These are phyloP conservation scores for Paratrypanosoma confusum DNA, from an alignment of 208 protist species.

Conservation along the genomic window DNA sequence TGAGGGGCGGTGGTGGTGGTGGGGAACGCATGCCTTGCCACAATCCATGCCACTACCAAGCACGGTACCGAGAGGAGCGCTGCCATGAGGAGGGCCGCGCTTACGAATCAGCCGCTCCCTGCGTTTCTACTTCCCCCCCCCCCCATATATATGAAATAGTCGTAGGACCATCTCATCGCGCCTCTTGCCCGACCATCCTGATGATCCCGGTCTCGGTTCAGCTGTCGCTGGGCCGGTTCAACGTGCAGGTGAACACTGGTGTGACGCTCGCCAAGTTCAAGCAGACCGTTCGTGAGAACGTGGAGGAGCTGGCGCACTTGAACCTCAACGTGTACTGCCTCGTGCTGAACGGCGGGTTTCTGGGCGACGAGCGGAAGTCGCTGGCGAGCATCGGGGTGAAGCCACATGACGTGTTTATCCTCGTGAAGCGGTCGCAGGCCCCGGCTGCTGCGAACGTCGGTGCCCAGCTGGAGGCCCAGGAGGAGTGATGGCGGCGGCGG, in stretches of 20 bases:
- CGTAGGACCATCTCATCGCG: neutral
- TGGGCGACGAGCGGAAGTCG: slow-evolving; percentile 24
- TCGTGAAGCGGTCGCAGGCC: slow-evolving; percentile 25
- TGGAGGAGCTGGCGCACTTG: slow-evolving; percentile 22
- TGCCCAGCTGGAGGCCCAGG: slow-evolving; percentile 10
- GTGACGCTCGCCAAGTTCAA: slow-evolving; percentile 30
- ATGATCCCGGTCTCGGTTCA: slow-evolving; percentile 32
- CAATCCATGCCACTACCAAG: too few relatives aligned
- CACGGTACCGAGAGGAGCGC: too few relatives aligned
- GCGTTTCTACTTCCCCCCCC: neutral
- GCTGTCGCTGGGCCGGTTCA: slow-evolving; percentile 50
- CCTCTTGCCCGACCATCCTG: neutral
- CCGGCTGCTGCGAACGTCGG: slow-evolving; percentile 14
- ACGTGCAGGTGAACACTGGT: slow-evolving; percentile 16
- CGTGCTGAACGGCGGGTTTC: slow-evolving; percentile 23
- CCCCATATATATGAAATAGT: neutral
- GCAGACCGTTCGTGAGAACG: slow-evolving; percentile 15
- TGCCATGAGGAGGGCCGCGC: too few relatives aligned
- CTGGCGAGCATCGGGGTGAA: slow-evolving; percentile 17
- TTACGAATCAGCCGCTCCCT: neutral
- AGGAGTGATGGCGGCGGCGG: too few relatives aligned
- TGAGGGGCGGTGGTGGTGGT: too few relatives aligned
- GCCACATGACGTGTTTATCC: slow-evolving; percentile 17
- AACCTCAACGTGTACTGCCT: slow-evolving; percentile 41
- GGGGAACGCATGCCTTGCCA: too few relatives aligned